phyloP scores from a whole-genome alignment of 2,329 filamentous ascomycete species.

The Drechslera avenae region DNA sequence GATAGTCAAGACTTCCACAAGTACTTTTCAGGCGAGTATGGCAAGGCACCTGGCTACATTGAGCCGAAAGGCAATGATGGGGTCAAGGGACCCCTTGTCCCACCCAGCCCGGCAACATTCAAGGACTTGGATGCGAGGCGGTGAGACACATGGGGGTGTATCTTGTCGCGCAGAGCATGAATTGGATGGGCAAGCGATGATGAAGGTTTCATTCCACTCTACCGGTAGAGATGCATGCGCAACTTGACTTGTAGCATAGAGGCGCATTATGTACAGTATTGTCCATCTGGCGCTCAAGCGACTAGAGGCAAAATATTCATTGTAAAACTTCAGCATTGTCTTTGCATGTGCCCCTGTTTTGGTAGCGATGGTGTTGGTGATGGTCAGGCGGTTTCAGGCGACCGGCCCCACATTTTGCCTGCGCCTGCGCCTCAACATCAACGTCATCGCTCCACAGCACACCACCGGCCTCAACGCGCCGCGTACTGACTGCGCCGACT shows the following conservation, averaged over 20 bases:
- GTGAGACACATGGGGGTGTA: conserved; percentile 1
- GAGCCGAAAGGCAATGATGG: conserved; percentile 41
- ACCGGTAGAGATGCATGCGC: conserved; percentile 5
- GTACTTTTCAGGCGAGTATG: conserved; percentile 69
- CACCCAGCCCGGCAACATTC: conserved; percentile 36
- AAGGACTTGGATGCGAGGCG: conserved; percentile 17
- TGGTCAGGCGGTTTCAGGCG: too few species aligned
- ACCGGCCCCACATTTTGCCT: too few species aligned
- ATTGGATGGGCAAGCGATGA: conserved; percentile 1
- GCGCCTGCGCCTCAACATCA: too few species aligned
- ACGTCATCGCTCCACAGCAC: too few species aligned
- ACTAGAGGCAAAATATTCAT: conserved; percentile 2
- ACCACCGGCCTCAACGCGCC: too few species aligned
- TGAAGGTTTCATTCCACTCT: conserved; percentile 11
- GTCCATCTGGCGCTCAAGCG: neutral
- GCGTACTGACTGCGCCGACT: neutral
- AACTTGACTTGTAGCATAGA: conserved; percentile 1
- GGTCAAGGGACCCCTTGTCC: conserved; percentile 43
- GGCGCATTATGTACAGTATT: conserved; percentile 1
- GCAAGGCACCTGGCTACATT: conserved; percentile 41
- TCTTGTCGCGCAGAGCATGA: conserved; percentile 1
- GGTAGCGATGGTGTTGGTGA: conserved; percentile 1
- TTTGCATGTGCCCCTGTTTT: neutral
- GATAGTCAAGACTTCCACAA: conserved; percentile 90
- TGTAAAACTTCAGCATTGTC: neutral